phyloP scores from a whole-genome alignment of 2,329 filamentous ascomycete species.

The Botrytis fabae region DNA sequence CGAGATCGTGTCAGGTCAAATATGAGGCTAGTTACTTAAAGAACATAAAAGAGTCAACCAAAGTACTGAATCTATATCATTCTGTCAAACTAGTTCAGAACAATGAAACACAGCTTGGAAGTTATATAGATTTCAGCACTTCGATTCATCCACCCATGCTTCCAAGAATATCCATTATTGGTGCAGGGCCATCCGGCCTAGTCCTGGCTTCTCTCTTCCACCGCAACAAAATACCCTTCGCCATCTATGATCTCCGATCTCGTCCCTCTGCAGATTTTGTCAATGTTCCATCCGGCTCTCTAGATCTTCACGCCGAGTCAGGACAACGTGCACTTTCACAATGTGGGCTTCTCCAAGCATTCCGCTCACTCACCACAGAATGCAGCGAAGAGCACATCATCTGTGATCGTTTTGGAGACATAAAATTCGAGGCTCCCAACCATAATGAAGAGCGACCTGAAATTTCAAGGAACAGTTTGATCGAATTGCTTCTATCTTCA shows the following conservation, averaged over 20 bases:
- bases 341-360: conserved; percentile 48
- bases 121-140: background rate
- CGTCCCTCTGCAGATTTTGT: conserved; percentile 37
- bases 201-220: conserved; percentile 51
- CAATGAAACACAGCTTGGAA: background rate
- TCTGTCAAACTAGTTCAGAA: background rate
- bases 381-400: conserved; percentile 46
- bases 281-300: conserved; percentile 43
- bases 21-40: background rate
- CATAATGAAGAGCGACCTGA: conserved; percentile 32
- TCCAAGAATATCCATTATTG: conserved; percentile 47
- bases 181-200: conserved; percentile 50
- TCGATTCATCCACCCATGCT: background rate
- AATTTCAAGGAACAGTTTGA: conserved; percentile 35
- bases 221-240: conserved; percentile 41
- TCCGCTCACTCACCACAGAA: conserved; percentile 45
- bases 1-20: background rate
- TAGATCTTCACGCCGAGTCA: conserved; percentile 51
- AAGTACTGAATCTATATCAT: background rate
- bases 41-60: background rate
- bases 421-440: conserved; percentile 33
- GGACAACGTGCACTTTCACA: conserved; percentile 49
- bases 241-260: conserved; percentile 43
- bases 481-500: conserved; percentile 31
- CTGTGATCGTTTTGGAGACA: conserved; percentile 38